Base-by-base conservation (phyloP, 768 basidiomycete genomes). In the Lentinula boryana region DNA sequence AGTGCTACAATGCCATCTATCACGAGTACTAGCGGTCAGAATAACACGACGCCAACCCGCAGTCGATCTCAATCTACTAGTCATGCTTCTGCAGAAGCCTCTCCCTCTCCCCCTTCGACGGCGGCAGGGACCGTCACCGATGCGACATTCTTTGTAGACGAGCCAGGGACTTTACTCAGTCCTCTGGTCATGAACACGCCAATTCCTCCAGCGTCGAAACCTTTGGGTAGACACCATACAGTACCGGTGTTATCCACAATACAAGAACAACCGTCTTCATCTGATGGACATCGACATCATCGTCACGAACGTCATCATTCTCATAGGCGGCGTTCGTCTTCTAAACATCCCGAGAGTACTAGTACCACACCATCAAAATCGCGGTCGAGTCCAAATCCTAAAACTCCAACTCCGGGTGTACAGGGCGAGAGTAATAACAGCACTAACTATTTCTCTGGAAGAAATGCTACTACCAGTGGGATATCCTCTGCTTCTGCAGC, bases 121-220 rank as follows among this genome's bases (percentile, higher is more conserved):
- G 46, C 32, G 49, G 16, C 44, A 35, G 43, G 9, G 23, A 31
- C 32, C 36, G 18, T 55, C 23, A 56, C 55, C 12, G 32, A 41
- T 31, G 60, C 53, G 5, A 9, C 33, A 31, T 41, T 64, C 21
- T 64, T 80, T 40, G 76, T 78, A 15, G 80, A 81, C 8, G 80
- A 82, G 62, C 81, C 80, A 1, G 48, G 69, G 21, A 75, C 71
- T 62, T 75, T 79, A 50, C 76, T 82, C n/a, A 79, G 78, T 60
- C 81, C 81, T 0, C 67, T 82, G 48, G 68, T 78, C 40, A 67
- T 78, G 23, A 67, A 61, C n/a, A 76, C 76, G 1, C 75, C 73
- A 13, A 71, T 72, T 54, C 68, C 72, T 23, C 40, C 50, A 48
- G 31, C 68, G 27, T 68, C 31, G 36, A 68, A 61, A 58, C 59